Evolutionary conservation across 2,329 filamentous ascomycete genomes (phyloP), one percentile per base, ranked within the genome.

Genomic region (Nemania sp.): DNA sequence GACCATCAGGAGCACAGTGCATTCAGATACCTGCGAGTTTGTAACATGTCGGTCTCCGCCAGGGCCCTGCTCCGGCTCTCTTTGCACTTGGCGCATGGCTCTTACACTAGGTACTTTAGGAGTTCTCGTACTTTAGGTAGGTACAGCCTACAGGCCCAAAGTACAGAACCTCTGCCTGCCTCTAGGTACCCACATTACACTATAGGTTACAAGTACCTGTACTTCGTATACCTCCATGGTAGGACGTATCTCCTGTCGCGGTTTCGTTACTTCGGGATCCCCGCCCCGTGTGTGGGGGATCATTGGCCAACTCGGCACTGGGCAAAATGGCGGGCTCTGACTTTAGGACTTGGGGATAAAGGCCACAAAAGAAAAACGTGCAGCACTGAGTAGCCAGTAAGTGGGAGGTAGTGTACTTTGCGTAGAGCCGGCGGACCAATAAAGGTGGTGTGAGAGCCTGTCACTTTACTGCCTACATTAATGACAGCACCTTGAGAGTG

Each of bases 231-330:
- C n/a, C n/a, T n/a, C n/a, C n/a, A n/a, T n/a, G n/a, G n/a, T n/a
- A n/a, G n/a, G n/a, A n/a, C n/a, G n/a, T n/a, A n/a, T n/a, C n/a
- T n/a, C n/a, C 25, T 29, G 35, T 11, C 34, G 20, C 35, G 50
- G 54, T 55, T 52, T 64, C 61, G 58, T 54, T 59, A 61, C 50
- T 56, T 50, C 56, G 64, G 63, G 60, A 56, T 58, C 62, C 63
- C 68, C 62, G 68, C 68, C 57, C 59, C 39, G 67, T 71, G 70
- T 69, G 70, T 29, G 70, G 70, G 68, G 69, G 55, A 54, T 60
- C 59, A 65, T 57, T 62, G 59, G 37, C 50, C 47, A 53, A 54
- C 52, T 56, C 57, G 60, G 48, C 56, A 62, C 67, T 69, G 69
- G 65, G 42, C 54, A 54, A 32, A 13, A 56, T 47, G 52, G 48